Conservation (phyloP, 495 filamentous ascomycete species). For the Neurospora cerealis region DNA sequence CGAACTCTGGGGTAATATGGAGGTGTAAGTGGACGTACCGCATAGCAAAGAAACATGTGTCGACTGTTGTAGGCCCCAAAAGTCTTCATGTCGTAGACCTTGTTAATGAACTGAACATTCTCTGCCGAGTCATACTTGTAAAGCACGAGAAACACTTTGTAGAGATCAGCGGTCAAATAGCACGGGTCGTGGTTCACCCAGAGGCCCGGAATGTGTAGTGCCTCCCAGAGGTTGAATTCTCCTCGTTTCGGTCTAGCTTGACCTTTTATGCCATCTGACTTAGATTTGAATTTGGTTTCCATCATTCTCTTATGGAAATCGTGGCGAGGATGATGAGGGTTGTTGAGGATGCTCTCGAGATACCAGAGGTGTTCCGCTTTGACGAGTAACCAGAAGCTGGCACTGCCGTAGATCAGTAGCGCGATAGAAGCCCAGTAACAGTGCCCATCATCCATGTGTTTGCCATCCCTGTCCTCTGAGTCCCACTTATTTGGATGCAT, state of each 20-base stretch:
- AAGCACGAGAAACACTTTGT: conserved; percentile 11
- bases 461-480: not conserved
- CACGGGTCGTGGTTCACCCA: conserved; percentile 14
- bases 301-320: conserved; percentile 4
- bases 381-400: conserved; percentile 14
- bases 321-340: conserved; percentile 14
- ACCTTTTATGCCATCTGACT: not conserved
- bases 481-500: conserved; percentile 11
- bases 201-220: conserved; percentile 11
- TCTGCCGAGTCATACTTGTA: conserved; percentile 7
- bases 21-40: not conserved
- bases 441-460: conserved; percentile 3
- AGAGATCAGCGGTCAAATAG: conserved; percentile 19
- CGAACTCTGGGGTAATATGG: not conserved
- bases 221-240: conserved; percentile 14
- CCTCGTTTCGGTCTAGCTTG: not conserved
- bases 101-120: not conserved
- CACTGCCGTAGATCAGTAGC: conserved; percentile 11
- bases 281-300: not conserved
- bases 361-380: conserved; percentile 20
- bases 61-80: conserved; percentile 18
- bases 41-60: conserved; percentile 18
- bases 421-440: conserved; percentile 14
- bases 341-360: conserved; percentile 7
- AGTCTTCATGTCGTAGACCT: conserved; percentile 13